Percentiles rank a stretch among this genome's conserved stretches.
These are phyloP conservation scores for Lichtheimia hyalospora DNA, from an alignment of 371 early-diverging fungal species.

Conservation along the genomic window DNA sequence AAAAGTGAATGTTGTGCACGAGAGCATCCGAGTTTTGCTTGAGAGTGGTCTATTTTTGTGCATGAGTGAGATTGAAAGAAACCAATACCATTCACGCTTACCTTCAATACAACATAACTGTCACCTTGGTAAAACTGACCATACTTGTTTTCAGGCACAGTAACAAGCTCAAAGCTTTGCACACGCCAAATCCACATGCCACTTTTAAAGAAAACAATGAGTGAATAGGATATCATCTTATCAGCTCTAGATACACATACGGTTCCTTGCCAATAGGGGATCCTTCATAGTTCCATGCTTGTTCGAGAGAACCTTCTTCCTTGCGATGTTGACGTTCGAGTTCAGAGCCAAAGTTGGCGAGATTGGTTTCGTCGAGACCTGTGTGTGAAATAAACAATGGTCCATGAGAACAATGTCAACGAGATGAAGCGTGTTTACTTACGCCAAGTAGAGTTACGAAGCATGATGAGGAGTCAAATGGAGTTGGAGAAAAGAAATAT, in stretches of 20 bases:
- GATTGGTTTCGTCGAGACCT: conserved; percentile 72
- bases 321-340: conserved; percentile 73
- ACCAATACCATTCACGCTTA: conserved; percentile 22
- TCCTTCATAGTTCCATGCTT: conserved; percentile 65
- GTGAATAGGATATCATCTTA: background rate
- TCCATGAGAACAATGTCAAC: background rate
- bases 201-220: conserved; percentile 16
- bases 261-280: conserved; percentile 50
- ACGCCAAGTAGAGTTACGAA: conserved; percentile 30
- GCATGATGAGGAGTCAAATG: conserved; percentile 17
- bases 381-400: background rate
- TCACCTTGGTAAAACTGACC: conserved; percentile 82
- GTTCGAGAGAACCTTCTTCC: conserved; percentile 68
- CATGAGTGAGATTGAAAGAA: background rate
- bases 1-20: conserved; percentile 81
- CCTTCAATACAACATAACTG: conserved; percentile 77
- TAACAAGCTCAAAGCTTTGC: conserved; percentile 72
- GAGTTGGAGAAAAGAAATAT: background rate
- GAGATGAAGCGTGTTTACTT: conserved; percentile 6
- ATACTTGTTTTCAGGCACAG: conserved; percentile 61
- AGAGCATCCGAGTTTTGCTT: conserved; percentile 61
- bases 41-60: conserved; percentile 42
- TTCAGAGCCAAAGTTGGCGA: conserved; percentile 71
- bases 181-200: conserved; percentile 84
- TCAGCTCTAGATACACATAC: conserved; percentile 20